A percentile compares a stretch with the other conserved stretches of the same genome.
phyloP scores from a whole-genome alignment of 257 asterid species.

The Thymus quinquecostatus region DNA sequence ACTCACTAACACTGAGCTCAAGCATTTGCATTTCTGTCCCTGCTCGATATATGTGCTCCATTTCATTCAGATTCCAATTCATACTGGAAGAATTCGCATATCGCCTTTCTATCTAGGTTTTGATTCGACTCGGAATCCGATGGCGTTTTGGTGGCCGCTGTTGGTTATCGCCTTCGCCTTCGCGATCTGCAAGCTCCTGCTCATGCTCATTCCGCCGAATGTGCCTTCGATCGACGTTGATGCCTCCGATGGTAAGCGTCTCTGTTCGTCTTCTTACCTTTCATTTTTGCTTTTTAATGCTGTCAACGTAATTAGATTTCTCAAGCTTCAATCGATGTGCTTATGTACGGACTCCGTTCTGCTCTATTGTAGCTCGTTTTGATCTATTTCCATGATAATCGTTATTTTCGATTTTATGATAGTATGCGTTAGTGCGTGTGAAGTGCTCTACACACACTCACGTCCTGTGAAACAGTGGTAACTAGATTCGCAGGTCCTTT shows the following conservation, averaged over 20 bases:
- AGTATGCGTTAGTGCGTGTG: neutral
- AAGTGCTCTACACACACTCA: too few species aligned
- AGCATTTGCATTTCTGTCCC: constrained; percentile 1
- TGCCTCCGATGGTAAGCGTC: constrained; percentile 74
- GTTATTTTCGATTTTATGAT: constrained; percentile 12
- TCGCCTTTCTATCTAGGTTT: constrained; percentile 42
- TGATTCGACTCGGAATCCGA: constrained; percentile 36
- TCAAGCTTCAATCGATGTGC: constrained; percentile 14
- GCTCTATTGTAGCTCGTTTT: constrained; percentile 25
- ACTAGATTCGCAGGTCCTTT: neutral
- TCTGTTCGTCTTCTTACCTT: neutral
- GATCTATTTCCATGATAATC: constrained; percentile 6
- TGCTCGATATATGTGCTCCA: constrained; percentile 31
- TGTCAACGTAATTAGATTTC: neutral
- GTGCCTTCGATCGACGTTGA: constrained; percentile 94
- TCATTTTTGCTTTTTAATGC: neutral
- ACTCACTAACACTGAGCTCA: constrained; percentile 16
- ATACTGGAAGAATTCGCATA: constrained; percentile 13
- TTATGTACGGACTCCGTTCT: constrained; percentile 18
- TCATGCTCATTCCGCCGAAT: constrained; percentile 87
- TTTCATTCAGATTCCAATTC: constrained; percentile 38
- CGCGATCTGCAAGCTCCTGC: constrained; percentile 80
- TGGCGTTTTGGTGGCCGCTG: constrained; percentile 98
- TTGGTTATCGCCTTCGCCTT: constrained; percentile 68
- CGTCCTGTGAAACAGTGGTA: neutral